Evolutionary conservation across 2,329 filamentous ascomycete species (phyloP).

Genomic region (Hypoxylon sp.): DNA sequence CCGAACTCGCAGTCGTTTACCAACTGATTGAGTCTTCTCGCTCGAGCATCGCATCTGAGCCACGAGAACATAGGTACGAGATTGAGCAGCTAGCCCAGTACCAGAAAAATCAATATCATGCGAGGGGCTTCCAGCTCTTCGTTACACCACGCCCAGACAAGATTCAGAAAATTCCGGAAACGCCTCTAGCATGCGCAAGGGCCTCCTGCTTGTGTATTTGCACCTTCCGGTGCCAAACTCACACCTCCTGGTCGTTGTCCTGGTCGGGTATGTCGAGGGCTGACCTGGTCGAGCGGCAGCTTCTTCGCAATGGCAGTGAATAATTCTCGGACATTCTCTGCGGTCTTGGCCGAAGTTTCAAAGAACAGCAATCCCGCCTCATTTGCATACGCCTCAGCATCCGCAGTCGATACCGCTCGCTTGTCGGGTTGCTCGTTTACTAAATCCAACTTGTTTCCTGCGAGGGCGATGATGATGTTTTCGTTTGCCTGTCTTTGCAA

Average conservation of each 20-base stretch:
- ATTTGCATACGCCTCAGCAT: slow-evolving; percentile 94
- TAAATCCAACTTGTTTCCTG: slow-evolving; percentile 97
- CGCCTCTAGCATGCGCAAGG: slow-evolving; percentile 69
- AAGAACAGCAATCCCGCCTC: slow-evolving; percentile 97
- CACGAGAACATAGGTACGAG: slow-evolving; percentile 21
- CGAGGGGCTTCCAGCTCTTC: slow-evolving; percentile 32
- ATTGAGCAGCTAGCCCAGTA: slow-evolving; percentile 31
- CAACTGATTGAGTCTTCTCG: background rate
- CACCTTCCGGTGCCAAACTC: slow-evolving; percentile 68
- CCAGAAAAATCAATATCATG: slow-evolving; percentile 26
- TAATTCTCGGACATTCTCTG: slow-evolving; percentile 94
- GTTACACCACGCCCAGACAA: slow-evolving; percentile 35
- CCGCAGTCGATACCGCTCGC: slow-evolving; percentile 88
- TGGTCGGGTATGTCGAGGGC: slow-evolving; percentile 85
- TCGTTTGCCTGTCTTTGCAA: slow-evolving; percentile 98
- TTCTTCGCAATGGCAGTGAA: slow-evolving; percentile 99
- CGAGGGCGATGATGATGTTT: slow-evolving; percentile 98
- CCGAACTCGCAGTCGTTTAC: slow-evolving; percentile 11
- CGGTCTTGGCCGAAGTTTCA: slow-evolving; percentile 97
- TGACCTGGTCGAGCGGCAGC: slow-evolving; percentile 93
- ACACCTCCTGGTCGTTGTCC: slow-evolving; percentile 71
- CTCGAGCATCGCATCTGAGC: slow-evolving; percentile 25
- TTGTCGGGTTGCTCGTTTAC: slow-evolving; percentile 96
- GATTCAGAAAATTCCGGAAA: slow-evolving; percentile 43
- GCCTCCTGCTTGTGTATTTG: slow-evolving; percentile 70